phyloP scores from a whole-genome alignment of 345 rosid genomes.

The Populus ilicifolia region DNA sequence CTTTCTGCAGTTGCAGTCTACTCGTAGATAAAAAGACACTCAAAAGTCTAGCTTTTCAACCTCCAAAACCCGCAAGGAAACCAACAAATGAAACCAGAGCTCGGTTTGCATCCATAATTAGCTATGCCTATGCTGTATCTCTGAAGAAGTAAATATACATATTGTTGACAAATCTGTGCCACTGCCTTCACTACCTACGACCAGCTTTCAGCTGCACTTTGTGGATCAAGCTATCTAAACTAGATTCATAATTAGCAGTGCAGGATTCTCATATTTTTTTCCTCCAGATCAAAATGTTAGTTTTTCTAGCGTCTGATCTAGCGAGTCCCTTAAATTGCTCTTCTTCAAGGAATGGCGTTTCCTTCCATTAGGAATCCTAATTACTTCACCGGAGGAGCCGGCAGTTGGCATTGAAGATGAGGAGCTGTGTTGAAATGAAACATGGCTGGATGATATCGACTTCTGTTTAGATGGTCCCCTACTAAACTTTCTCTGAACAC shows the following conservation, averaged over 20 bases:
- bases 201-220: conserved; percentile 12
- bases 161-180: neutral
- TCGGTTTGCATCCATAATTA: neutral
- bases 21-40: neutral
- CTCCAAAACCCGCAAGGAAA: neutral
- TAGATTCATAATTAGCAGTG: neutral
- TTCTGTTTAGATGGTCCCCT: conserved; percentile 20
- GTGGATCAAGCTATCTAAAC: neutral
- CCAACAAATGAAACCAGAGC: neutral
- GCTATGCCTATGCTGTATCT: neutral
- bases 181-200: conserved; percentile 3
- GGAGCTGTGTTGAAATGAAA: conserved; percentile 12
- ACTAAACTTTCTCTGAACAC: conserved; percentile 16
- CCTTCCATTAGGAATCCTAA: conserved; percentile 6
- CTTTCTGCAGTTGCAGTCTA: neutral
- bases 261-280: neutral
- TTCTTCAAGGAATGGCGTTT: neutral
- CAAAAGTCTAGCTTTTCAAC: neutral
- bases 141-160: neutral
- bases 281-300: conserved; percentile 20
- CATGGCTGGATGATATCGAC: conserved; percentile 19
- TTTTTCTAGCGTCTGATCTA: conserved; percentile 18
- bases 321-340: conserved; percentile 11
- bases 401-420: conserved; percentile 1
- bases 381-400: conserved; percentile 7